These are phyloP conservation scores for Podaxis sp. DNA, from an alignment of 768 basidiomycete genomes.

Conservation along the genomic window DNA sequence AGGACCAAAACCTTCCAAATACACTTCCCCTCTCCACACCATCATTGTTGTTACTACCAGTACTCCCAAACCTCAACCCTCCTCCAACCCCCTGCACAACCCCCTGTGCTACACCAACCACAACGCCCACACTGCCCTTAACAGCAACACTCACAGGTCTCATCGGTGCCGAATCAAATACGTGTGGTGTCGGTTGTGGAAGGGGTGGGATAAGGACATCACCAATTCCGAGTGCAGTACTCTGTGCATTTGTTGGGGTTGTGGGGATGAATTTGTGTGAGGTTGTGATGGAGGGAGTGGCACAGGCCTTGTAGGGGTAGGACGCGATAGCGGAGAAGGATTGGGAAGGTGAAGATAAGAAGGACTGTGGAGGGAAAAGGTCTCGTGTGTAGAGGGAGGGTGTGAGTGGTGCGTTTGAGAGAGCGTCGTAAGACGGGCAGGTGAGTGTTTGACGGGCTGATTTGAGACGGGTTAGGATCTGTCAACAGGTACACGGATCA, in stretches of 20 bases:
- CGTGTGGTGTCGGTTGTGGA: constrained; percentile 77
- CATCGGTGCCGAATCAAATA: constrained; percentile 75
- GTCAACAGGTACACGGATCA: background rate
- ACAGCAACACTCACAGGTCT: constrained; percentile 73
- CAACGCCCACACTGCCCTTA: constrained; percentile 55
- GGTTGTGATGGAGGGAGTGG: background rate
- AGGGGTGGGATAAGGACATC: constrained; percentile 28
- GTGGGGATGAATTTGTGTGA: constrained; percentile 2
- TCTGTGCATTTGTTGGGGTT: background rate
- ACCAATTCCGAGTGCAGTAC: background rate
- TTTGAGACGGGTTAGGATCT: constrained; percentile 61
- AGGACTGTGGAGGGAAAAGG: constrained; percentile 27
- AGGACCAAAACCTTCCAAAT: constrained; percentile 1
- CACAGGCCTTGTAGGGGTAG: background rate
- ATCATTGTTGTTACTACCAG: background rate
- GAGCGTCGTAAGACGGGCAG: constrained; percentile 43
- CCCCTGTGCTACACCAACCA: background rate
- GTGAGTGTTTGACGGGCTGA: constrained; percentile 57
- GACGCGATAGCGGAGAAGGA: background rate
- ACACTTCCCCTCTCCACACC: background rate
- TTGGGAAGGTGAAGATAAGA: background rate
- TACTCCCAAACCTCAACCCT: background rate
- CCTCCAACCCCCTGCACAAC: background rate
- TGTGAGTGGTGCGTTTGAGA: constrained; percentile 48
- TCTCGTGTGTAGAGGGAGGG: constrained; percentile 80